A percentile compares a stretch with the other conserved stretches of the same genome.
These are phyloP conservation scores for Stagonosporopsis chrysanthemi DNA, from an alignment of 2,329 filamentous ascomycete genomes.

Conservation along the genomic window DNA sequence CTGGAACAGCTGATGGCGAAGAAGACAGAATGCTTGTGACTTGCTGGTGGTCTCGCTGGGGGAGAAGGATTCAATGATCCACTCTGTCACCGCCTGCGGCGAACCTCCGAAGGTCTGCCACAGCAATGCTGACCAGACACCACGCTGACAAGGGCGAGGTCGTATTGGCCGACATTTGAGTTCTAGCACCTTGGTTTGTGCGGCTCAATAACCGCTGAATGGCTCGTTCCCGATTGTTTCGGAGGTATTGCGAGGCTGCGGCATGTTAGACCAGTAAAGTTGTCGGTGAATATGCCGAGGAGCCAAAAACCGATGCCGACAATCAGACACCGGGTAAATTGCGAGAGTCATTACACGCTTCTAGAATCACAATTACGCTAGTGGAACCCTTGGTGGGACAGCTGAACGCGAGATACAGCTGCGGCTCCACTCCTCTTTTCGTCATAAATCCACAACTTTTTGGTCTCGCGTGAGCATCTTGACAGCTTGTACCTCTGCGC, in stretches of 20 bases:
- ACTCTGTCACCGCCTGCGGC: constrained; percentile 22
- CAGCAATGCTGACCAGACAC: not conserved
- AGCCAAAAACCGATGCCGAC: constrained; percentile 17
- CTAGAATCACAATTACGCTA: constrained; percentile 33
- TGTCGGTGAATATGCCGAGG: constrained; percentile 16
- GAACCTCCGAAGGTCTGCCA: constrained; percentile 12
- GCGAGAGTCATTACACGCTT: constrained; percentile 40
- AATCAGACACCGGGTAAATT: constrained; percentile 46
- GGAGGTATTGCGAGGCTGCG: constrained; percentile 10
- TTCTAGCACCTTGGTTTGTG: constrained; percentile 6
- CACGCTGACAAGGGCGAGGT: constrained; percentile 5
- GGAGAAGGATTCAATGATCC: constrained; percentile 35
- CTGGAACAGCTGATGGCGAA: constrained; percentile 56
- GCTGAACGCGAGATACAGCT: constrained; percentile 37
- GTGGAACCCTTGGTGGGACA: constrained; percentile 36
- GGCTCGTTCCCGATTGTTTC: constrained; percentile 2
- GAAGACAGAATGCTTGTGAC: constrained; percentile 58
- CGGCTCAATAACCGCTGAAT: not conserved
- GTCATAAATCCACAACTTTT: constrained; percentile 32
- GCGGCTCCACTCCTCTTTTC: constrained; percentile 35
- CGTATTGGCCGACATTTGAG: constrained; percentile 11
- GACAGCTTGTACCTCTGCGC: constrained; percentile 13
- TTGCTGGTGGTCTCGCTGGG: constrained; percentile 75
- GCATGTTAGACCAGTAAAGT: constrained; percentile 7
- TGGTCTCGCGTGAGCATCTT: constrained; percentile 28